These are phyloP conservation scores for Ophiostoma sp. DNA, from an alignment of 2,329 filamentous ascomycete genomes.

Conservation along the genomic window DNA sequence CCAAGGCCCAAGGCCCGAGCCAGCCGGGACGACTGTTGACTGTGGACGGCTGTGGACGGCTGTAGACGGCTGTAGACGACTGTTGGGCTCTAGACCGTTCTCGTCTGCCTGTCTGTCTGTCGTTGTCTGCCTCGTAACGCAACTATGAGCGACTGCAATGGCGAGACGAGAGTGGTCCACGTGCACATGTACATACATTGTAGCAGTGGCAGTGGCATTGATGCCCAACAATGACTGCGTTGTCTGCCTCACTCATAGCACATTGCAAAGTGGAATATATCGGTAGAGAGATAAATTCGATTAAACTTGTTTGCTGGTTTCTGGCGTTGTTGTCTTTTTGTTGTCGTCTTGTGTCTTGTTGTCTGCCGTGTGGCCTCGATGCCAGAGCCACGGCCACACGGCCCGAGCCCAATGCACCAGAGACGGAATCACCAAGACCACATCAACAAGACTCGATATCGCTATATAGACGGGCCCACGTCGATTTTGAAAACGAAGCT, in stretches of 20 bases:
- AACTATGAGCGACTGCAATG: neutral
- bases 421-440: neutral
- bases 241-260: neutral
- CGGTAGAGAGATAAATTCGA: too few species aligned
- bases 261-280: too few species aligned
- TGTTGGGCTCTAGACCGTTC: neutral
- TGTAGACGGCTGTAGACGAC: too few species aligned
- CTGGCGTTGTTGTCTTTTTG: too few species aligned
- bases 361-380: too few species aligned
- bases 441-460: neutral
- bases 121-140: neutral
- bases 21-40: too few species aligned
- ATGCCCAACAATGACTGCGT: constrained; percentile 5
- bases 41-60: too few species aligned
- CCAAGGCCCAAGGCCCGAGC: neutral
- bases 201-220: neutral
- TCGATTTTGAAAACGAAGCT: neutral
- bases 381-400: neutral
- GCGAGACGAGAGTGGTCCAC: constrained; percentile 13
- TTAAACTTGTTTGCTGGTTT: neutral
- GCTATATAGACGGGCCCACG: constrained; percentile 5
- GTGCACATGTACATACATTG: neutral
- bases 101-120: neutral
- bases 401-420: neutral
- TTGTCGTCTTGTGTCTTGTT: too few species aligned